Conservation (phyloP, 2,329 filamentous ascomycete species). For the Phialemonium atrogriseum region DNA sequence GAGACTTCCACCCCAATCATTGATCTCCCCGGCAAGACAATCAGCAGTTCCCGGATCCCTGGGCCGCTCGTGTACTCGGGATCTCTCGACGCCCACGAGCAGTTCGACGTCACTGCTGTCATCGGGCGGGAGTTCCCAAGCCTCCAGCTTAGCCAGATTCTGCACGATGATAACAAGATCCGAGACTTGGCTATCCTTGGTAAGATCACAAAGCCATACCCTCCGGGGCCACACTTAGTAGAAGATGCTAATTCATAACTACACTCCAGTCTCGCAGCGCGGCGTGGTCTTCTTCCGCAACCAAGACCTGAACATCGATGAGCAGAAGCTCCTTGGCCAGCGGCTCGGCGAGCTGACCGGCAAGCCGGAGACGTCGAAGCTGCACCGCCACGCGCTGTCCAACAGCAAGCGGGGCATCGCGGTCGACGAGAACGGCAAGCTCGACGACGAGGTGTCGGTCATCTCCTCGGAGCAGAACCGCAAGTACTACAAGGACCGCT, state of each 20-base stretch:
- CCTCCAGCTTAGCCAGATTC: constrained; percentile 25
- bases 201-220: too few species aligned
- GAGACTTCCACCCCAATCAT: constrained; percentile 7
- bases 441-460: constrained; percentile 39
- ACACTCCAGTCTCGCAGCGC: constrained; percentile 35
- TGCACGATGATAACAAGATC: constrained; percentile 21
- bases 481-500: constrained; percentile 28
- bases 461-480: constrained; percentile 34
- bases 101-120: constrained; percentile 25
- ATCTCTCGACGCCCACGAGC: constrained; percentile 19
- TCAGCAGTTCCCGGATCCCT: constrained; percentile 10
- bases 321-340: constrained; percentile 44
- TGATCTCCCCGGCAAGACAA: constrained; percentile 9
- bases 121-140: constrained; percentile 31
- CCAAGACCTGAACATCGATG: constrained; percentile 38
- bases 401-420: constrained; percentile 37
- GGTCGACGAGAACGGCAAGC: constrained; percentile 32
- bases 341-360: constrained; percentile 36
- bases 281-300: constrained; percentile 46
- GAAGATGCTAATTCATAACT: background rate
- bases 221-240: too few species aligned
- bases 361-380: constrained; percentile 33
- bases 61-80: constrained; percentile 18
- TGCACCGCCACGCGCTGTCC: constrained; percentile 37
- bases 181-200: constrained; percentile 21